Percentiles rank a stretch among this genome's conserved stretches.
Evolutionary conservation across 371 early-diverging fungal species (phyloP).

Genomic region (Circinella minor): DNA sequence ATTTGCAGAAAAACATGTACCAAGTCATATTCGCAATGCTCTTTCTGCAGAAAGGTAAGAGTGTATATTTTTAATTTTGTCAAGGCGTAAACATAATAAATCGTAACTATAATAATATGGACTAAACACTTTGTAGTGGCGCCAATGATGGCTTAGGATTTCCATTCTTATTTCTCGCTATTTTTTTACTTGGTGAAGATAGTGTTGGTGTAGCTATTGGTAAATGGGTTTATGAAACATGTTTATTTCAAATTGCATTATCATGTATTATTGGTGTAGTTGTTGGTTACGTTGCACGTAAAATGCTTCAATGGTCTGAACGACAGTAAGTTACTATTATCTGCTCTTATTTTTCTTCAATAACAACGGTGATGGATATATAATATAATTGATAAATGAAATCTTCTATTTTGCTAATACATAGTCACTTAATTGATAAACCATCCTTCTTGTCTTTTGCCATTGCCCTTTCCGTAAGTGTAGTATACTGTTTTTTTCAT

Average conservation of each 20-base stretch:
- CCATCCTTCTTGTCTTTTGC: slow-evolving; percentile 90
- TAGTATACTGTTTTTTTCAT: too few species aligned
- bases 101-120: too few species aligned
- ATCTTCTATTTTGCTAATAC: neutral
- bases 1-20: slow-evolving; percentile 94
- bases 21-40: slow-evolving; percentile 83
- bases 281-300: slow-evolving; percentile 79
- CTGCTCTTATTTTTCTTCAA: neutral
- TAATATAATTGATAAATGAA: too few species aligned
- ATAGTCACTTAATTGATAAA: slow-evolving; percentile 83
- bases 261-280: slow-evolving; percentile 79
- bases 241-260: slow-evolving; percentile 79
- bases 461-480: slow-evolving; percentile 83
- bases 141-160: slow-evolving; percentile 89
- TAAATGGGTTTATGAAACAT: slow-evolving; percentile 78
- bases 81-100: too few species aligned
- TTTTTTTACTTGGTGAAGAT: slow-evolving; percentile 70
- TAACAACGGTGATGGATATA: neutral
- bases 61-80: neutral
- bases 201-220: slow-evolving; percentile 68
- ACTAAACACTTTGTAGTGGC: slow-evolving; percentile 50
- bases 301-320: slow-evolving; percentile 75
- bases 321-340: slow-evolving; percentile 40
- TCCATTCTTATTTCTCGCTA: slow-evolving; percentile 86
- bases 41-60: slow-evolving; percentile 83